Conservation (phyloP, 768 basidiomycete genomes). For the Epithele typhae region DNA sequence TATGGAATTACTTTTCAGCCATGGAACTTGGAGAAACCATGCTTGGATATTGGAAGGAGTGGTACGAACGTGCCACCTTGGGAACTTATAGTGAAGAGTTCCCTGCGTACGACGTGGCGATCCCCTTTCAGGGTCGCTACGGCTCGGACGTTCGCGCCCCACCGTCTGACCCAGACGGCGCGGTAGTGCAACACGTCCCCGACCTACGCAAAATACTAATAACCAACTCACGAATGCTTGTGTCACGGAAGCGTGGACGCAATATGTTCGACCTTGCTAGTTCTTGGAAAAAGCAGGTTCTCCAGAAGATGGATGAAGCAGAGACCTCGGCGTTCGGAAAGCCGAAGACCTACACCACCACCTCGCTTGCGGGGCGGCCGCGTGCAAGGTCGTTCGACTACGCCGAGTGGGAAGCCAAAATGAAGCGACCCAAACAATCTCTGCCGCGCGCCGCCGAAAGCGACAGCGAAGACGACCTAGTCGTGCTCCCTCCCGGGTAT, state of each 20-base stretch:
- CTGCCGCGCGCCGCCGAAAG: too few species aligned
- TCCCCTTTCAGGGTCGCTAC: background rate
- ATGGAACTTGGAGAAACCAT: slow-evolving; percentile 27
- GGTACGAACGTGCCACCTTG: slow-evolving; percentile 1
- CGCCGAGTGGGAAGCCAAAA: too few species aligned
- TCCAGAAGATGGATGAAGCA: background rate
- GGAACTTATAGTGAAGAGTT: background rate
- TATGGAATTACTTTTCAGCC: slow-evolving; percentile 31
- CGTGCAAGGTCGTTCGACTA: too few species aligned
- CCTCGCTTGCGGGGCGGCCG: too few species aligned
- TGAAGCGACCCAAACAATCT: too few species aligned
- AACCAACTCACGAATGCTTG: background rate
- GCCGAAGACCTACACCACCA: too few species aligned
- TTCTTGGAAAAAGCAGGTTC: background rate
- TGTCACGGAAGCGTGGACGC: background rate
- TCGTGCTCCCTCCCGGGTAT: too few species aligned
- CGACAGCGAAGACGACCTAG: too few species aligned
- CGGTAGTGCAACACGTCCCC: background rate
- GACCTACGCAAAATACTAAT: background rate
- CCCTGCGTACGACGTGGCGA: background rate
- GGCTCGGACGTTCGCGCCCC: background rate
- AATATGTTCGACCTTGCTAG: slow-evolving; percentile 1
- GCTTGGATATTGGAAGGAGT: slow-evolving; percentile 22
- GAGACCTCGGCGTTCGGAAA: too few species aligned
- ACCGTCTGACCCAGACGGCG: background rate